A percentile compares a stretch with the other conserved stretches of the same genome.
These are phyloP conservation scores for Simplicillium sp. DNA, from an alignment of 2,329 filamentous ascomycete genomes.

Conservation along the genomic window DNA sequence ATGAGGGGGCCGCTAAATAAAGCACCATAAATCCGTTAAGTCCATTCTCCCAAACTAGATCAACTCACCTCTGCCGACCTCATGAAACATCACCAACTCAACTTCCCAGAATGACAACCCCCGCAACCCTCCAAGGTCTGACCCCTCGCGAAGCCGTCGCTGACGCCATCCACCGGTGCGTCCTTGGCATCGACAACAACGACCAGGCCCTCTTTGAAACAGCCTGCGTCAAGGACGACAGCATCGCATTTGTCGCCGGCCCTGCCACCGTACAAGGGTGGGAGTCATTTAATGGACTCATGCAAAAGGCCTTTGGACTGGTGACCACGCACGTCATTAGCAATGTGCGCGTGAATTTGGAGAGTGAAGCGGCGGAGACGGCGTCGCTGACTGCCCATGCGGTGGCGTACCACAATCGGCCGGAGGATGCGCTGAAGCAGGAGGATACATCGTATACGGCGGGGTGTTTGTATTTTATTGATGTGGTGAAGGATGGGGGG, in stretches of 20 bases:
- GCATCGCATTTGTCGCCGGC: no score
- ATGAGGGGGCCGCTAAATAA: no score
- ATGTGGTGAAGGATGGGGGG: slow-evolving; percentile 18
- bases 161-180: slow-evolving; percentile 4
- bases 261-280: no score
- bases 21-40: no score
- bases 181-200: slow-evolving; percentile 4
- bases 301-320: slow-evolving; percentile 5
- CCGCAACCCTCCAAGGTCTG: not conserved
- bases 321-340: slow-evolving; percentile 19
- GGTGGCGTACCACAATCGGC: slow-evolving; percentile 17
- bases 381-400: slow-evolving; percentile 15
- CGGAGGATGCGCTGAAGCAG: slow-evolving; percentile 15
- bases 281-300: no score
- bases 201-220: slow-evolving; percentile 3
- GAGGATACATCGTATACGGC: slow-evolving; percentile 13
- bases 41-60: no score
- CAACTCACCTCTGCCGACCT: no score
- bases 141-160: slow-evolving; percentile 4
- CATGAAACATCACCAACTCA: no score
- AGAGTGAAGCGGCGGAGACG: slow-evolving; percentile 12
- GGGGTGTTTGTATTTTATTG: slow-evolving; percentile 17
- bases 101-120: no score
- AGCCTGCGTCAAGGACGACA: slow-evolving; percentile 1
- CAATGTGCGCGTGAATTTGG: slow-evolving; percentile 17